Percentiles rank a stretch among this genome's conserved stretches.
phyloP scores from a whole-genome alignment of 441 rosid genomes.

The Omphalea diandra region DNA sequence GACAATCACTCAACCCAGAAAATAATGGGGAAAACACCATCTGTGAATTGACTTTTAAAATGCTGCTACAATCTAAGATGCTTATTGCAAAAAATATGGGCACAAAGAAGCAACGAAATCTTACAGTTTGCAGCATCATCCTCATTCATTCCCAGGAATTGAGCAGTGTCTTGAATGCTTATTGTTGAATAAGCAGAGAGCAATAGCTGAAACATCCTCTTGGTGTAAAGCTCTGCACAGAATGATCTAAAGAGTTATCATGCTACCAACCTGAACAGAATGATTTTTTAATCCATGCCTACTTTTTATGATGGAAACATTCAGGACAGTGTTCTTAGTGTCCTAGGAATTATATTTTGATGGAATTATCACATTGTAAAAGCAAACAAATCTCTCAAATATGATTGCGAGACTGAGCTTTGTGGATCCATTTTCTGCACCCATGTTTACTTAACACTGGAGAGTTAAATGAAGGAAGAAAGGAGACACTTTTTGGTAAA shows the following conservation, averaged over 20 bases:
- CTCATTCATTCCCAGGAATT: conserved; percentile 83
- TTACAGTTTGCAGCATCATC: conserved; percentile 74
- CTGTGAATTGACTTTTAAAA: background rate
- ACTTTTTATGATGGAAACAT: background rate
- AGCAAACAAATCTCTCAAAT: background rate
- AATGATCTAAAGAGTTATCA: background rate
- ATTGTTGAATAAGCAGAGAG: conserved; percentile 83
- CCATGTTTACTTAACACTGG: too few relatives aligned
- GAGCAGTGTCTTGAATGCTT: conserved; percentile 65
- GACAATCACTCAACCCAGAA: background rate
- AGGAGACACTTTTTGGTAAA: background rate
- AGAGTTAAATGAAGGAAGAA: background rate
- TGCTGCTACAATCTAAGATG: background rate
- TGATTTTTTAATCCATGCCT: too few relatives aligned
- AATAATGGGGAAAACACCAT: background rate
- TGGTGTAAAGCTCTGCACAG: conserved; percentile 69
- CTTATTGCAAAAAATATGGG: background rate
- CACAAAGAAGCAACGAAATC: conserved; percentile 28
- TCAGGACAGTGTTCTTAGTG: background rate
- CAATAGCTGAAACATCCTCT: conserved; percentile 76
- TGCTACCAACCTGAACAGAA: too few relatives aligned
- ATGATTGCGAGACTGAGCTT: background rate
- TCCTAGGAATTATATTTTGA: background rate
- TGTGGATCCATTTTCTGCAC: background rate
- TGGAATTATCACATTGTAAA: background rate